These are phyloP conservation scores for Fusarium compactum DNA, from an alignment of 2,329 filamentous ascomycete genomes.

Conservation along the genomic window DNA sequence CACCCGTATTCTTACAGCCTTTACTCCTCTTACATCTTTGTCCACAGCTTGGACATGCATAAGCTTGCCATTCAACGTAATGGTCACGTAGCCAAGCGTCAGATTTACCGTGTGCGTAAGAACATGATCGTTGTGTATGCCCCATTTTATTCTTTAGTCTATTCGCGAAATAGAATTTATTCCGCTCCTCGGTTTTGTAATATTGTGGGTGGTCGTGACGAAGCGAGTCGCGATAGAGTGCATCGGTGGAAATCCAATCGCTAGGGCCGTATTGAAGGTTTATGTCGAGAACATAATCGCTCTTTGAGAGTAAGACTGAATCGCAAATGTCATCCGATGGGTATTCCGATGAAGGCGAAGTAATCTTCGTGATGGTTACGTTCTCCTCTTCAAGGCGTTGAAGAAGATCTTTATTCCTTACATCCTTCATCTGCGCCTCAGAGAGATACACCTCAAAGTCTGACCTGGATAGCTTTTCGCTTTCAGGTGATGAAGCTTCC, in stretches of 20 bases:
- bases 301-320: neutral
- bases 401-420: neutral
- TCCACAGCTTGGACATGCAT: neutral
- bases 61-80: neutral
- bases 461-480: neutral
- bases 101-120: neutral
- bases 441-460: constrained; percentile 3
- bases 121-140: neutral
- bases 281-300: constrained; percentile 15
- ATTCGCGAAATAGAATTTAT: neutral
- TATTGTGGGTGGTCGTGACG: neutral
- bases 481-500: fast-evolving
- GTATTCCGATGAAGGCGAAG: neutral
- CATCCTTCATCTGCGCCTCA: neutral
- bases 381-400: neutral
- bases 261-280: neutral
- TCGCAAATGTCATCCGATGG: neutral
- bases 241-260: neutral
- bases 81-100: neutral
- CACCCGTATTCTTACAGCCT: neutral
- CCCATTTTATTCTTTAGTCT: constrained; percentile 7
- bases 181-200: neutral
- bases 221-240: constrained; percentile 9
- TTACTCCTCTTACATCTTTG: constrained; percentile 5
- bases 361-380: fast-evolving